Conservation (phyloP, 2,329 filamentous ascomycete genomes). For the Mollisiaceae sp. region DNA sequence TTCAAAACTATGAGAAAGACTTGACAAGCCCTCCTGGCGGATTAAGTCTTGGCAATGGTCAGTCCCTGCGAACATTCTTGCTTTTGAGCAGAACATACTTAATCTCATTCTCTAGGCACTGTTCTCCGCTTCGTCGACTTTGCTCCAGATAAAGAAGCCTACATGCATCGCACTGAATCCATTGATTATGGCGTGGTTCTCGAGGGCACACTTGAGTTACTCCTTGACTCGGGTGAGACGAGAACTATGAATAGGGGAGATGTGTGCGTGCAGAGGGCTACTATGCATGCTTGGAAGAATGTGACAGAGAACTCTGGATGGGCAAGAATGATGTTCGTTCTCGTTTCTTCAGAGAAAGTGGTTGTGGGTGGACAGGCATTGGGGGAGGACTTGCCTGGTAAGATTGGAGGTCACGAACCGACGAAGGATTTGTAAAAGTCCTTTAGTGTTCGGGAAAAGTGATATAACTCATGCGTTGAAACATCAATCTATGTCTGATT, state of each 20-base stretch:
- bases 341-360: slow-evolving; percentile 29
- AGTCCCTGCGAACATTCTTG: background rate
- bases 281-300: slow-evolving; percentile 52
- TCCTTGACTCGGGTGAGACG: slow-evolving; percentile 48
- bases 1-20: slow-evolving; percentile 26
- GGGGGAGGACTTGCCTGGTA: slow-evolving; percentile 26
- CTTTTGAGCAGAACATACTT: background rate
- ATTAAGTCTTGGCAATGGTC: slow-evolving; percentile 26
- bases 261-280: slow-evolving; percentile 48
- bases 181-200: slow-evolving; percentile 49
- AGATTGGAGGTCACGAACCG: slow-evolving; percentile 6
- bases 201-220: slow-evolving; percentile 46
- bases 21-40: slow-evolving; percentile 26
- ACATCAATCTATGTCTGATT: too few species aligned
- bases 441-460: background rate
- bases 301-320: slow-evolving; percentile 35
- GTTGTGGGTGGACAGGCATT: slow-evolving; percentile 23
- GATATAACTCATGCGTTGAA: background rate
- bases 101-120: slow-evolving; percentile 17
- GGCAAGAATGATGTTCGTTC: slow-evolving; percentile 32
- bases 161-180: slow-evolving; percentile 50
- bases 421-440: background rate
- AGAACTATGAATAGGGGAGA: slow-evolving; percentile 46
- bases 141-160: slow-evolving; percentile 22
- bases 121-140: slow-evolving; percentile 29